Base-by-base conservation (phyloP, 345 rosid species). In the Triadica sebifera region DNA sequence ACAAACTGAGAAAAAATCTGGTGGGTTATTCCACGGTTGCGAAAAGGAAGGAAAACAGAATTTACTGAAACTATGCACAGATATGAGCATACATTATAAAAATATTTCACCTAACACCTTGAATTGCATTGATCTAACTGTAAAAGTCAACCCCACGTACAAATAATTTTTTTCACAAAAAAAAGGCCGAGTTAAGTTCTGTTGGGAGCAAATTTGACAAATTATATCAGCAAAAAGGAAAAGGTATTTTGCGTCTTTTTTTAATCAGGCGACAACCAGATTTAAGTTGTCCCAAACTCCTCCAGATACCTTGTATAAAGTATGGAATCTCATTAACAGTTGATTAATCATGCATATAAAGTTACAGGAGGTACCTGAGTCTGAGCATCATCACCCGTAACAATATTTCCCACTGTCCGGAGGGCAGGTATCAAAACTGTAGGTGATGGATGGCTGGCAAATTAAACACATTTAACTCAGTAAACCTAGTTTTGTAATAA, bases 401-500 rank as follows among this genome's bases (percentile, higher is more conserved):
- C 97, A 12, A 90, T 89, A 75, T 92, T 92, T 62, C 97, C 97
- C 50, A 87, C 88, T 17, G 93, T 88, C 62, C 93, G 88, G 67
- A 92, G 91, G 39, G 97, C 97, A 75, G 97, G 95, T 71, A 92
- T 87, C 72, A 92, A 89, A 77, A 90, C 93, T 19, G 97, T 86
- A 22, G 97, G 77, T 7, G 95, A 86, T 74, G 90, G 93, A 81
- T 92, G 97, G 79, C 97, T 92, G 57, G 67, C 79, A 0, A 81
- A 75, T 17, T 51, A 39, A 67, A 52, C 45, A 46, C 39, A 12
- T 57, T 39, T 43, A 39, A 0, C 12, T 65, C 12, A 45, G 34
- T 17, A 49, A 7, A 13, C 49, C 7, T 46, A 55, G 24, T 51
- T 41, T 62, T 43, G 51, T 57, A 58, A 45, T 46, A 55, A 25